Conservation (phyloP, 768 basidiomycete genomes). For the Pulveroboletus frians region DNA sequence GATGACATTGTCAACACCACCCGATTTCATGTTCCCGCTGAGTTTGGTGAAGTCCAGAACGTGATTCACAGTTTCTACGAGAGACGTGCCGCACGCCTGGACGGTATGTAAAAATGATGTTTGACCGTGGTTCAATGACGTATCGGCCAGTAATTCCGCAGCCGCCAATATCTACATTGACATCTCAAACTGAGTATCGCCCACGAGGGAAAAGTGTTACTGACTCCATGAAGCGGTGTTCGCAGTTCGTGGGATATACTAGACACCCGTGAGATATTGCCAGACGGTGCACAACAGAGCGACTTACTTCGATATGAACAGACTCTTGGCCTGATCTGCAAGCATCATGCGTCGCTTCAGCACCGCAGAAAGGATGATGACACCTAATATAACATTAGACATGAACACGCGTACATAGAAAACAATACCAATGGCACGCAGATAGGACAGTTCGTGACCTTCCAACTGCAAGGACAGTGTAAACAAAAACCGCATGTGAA, state of each 20-base stretch:
- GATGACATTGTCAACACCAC: slow-evolving; percentile 74
- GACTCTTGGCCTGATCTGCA: slow-evolving; percentile 89
- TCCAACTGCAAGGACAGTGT: slow-evolving; percentile 53
- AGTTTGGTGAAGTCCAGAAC: slow-evolving; percentile 95
- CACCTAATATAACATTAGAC: slow-evolving; percentile 40
- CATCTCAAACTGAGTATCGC: neutral
- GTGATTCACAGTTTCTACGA: slow-evolving; percentile 95
- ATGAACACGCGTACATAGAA: neutral
- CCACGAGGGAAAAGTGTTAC: slow-evolving; percentile 18
- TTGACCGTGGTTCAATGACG: slow-evolving; percentile 75
- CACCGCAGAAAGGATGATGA: slow-evolving; percentile 90
- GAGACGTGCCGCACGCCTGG: slow-evolving; percentile 90
- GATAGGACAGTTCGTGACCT: slow-evolving; percentile 85
- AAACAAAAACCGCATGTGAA: slow-evolving; percentile 4
- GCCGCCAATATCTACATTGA: slow-evolving; percentile 72
- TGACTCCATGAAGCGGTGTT: slow-evolving; percentile 85
- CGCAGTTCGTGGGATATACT: slow-evolving; percentile 90
- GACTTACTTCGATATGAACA: slow-evolving; percentile 85
- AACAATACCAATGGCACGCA: slow-evolving; percentile 74
- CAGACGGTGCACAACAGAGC: neutral
- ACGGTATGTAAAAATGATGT: slow-evolving; percentile 86
- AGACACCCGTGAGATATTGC: slow-evolving; percentile 8
- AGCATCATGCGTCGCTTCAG: slow-evolving; percentile 89
- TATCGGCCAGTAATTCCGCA: slow-evolving; percentile 86
- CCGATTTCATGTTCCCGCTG: slow-evolving; percentile 77